Conservation (phyloP, 2,329 filamentous ascomycete species). For the Penicillium sp. region DNA sequence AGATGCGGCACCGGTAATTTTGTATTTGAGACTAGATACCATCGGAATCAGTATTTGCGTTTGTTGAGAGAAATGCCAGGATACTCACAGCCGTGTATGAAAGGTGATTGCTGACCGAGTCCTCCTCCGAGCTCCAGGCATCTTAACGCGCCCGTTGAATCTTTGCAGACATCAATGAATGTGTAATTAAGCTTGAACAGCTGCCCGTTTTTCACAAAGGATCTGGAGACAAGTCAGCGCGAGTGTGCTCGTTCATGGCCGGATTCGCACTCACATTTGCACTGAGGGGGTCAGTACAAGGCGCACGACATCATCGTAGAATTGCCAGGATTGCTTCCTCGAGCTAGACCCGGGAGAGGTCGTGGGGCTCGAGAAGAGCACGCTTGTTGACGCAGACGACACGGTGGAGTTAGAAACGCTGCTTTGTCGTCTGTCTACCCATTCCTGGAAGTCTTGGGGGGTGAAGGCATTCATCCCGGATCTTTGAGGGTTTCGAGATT, state of each 20-base stretch:
- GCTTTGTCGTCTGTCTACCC: conserved; percentile 32
- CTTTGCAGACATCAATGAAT: conserved; percentile 44
- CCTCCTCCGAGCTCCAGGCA: conserved; percentile 42
- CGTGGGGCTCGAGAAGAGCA: conserved; percentile 32
- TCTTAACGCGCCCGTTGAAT: conserved; percentile 37
- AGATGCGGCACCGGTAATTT: conserved; percentile 45
- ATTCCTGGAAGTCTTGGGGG: conserved; percentile 30
- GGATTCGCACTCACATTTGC: conserved; percentile 33
- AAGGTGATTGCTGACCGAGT: conserved; percentile 37
- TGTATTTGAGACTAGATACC: conserved; percentile 35
- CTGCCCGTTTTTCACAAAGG: conserved; percentile 41
- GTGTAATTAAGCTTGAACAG: conserved; percentile 44
- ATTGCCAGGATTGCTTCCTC: conserved; percentile 32
- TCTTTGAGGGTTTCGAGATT: background rate
- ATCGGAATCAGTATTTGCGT: background rate
- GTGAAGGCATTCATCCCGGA: conserved; percentile 20
- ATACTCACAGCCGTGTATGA: conserved; percentile 43
- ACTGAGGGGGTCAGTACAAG: conserved; percentile 33
- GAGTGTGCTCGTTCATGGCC: background rate
- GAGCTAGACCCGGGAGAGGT: conserved; percentile 30
- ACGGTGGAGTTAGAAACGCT: conserved; percentile 31
- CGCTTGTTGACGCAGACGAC: conserved; percentile 35
- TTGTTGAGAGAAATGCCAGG: background rate
- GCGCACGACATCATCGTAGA: conserved; percentile 35
- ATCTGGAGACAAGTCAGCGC: conserved; percentile 26